Evolutionary conservation across 1,284 basidiomycete genomes (phyloP).

Genomic region (Malassezia brasiliensis): DNA sequence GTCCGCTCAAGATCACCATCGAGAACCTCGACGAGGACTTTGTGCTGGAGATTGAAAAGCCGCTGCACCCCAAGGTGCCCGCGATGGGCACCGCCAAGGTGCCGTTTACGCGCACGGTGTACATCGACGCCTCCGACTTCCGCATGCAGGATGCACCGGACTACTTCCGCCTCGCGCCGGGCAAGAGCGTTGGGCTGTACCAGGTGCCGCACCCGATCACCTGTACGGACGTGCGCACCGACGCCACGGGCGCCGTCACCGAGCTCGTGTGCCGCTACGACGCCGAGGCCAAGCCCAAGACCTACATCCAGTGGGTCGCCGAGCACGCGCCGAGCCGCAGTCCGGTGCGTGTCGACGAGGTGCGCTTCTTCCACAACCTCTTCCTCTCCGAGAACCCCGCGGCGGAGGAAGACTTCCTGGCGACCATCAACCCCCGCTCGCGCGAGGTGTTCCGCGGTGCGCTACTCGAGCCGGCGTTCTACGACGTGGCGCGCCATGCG

Average conservation of each 20-base stretch:
- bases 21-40: slow-evolving; percentile 85
- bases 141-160: slow-evolving; percentile 79
- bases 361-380: slow-evolving; percentile 79
- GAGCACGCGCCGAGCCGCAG: slow-evolving; percentile 67
- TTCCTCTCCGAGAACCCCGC: slow-evolving; percentile 91
- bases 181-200: slow-evolving; percentile 92
- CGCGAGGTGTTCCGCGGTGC: slow-evolving; percentile 69
- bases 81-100: slow-evolving; percentile 72
- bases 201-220: slow-evolving; percentile 90
- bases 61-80: slow-evolving; percentile 86
- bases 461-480: slow-evolving; percentile 82
- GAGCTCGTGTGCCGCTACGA: slow-evolving; percentile 75
- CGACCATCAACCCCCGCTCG: slow-evolving; percentile 69
- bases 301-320: slow-evolving; percentile 97
- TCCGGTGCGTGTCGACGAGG: slow-evolving; percentile 77
- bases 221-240: slow-evolving; percentile 74
- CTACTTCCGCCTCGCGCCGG: slow-evolving; percentile 94
- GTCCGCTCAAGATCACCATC: slow-evolving; percentile 72
- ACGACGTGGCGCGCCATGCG: slow-evolving; percentile 64
- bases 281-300: slow-evolving; percentile 62
- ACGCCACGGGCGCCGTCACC: slow-evolving; percentile 57
- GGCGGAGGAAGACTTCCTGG: slow-evolving; percentile 61
- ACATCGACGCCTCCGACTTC: slow-evolving; percentile 93
- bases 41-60: slow-evolving; percentile 72
- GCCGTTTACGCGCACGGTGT: slow-evolving; percentile 79